Base-by-base conservation (phyloP, 495 filamentous ascomycete species). In the Penicillium soppii region DNA sequence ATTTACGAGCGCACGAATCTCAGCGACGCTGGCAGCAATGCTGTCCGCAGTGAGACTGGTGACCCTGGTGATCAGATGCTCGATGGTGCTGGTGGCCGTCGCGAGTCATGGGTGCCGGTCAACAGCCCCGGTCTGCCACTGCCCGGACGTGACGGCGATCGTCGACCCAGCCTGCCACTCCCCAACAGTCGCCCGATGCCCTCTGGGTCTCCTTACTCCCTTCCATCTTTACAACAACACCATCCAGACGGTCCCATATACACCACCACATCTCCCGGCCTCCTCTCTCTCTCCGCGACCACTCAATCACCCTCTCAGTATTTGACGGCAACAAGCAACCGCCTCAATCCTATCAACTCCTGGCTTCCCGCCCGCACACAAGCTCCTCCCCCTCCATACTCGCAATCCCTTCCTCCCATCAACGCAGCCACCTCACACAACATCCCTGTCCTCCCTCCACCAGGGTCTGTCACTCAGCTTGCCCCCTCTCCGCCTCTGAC, bases 81-180 rank as follows among this genome's bases (percentile, higher is more conserved):
- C 21, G 71, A 70, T 13, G 68, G 69, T 38, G 59, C 62, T 27
- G 61, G 70, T 43, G 64, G 69, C 30, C 63, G 67, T 47, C 67
- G 76, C 23, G 68, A 79, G 52, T 70, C 75, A 7, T 71, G 75
- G 73, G 66, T 77, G 1, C 68, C 73, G 0, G 50, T 77, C 52
- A 77, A 77, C 55, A 75, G 68, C 49, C 65, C 71, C 2, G 66
- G 68, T 8, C 53, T 73, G 35, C 66, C 71, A 7, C 56, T 65
- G 0, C 70, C 71, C 1, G 52, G 63, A 19, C 63, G 68, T 5
- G 72, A 75, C 16, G 64, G 65, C 15, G 74, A 73, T 43, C 71
- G 74, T 26, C 72, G 71, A 15, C 74, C 72, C 4, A 78, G 74
- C 33, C 68, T 76, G 3, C 73, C 72, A 23, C 47, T 76, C 12